These are phyloP conservation scores for Apophysomyces sp. DNA, from an alignment of 371 early-diverging fungal genomes.

Conservation along the genomic window DNA sequence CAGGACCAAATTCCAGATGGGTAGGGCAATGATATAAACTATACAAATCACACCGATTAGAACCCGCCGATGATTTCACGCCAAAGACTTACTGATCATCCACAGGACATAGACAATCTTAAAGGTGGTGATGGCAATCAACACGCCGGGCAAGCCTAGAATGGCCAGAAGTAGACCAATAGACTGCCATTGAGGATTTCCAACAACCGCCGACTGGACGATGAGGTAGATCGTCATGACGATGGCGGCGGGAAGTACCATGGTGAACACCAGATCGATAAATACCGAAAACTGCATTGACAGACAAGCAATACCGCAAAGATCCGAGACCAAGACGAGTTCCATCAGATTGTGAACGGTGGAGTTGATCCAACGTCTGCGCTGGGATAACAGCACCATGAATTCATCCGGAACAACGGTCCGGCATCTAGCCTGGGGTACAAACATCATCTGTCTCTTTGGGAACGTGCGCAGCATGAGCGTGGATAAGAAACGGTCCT, in stretches of 20 bases:
- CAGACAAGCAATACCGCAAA: slow-evolving; percentile 87
- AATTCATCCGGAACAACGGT: slow-evolving; percentile 86
- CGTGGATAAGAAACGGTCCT: slow-evolving; percentile 95
- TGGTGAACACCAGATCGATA: slow-evolving; percentile 82
- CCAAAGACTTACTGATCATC: slow-evolving; percentile 68
- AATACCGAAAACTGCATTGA: slow-evolving; percentile 90
- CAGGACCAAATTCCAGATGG: slow-evolving; percentile 95
- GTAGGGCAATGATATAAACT: slow-evolving; percentile 74
- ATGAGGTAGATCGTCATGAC: slow-evolving; percentile 58
- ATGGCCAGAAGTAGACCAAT: slow-evolving; percentile 65
- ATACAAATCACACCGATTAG: slow-evolving; percentile 4
- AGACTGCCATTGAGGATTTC: slow-evolving; percentile 58
- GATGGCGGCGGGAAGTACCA: slow-evolving; percentile 84
- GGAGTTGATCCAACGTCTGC: slow-evolving; percentile 93
- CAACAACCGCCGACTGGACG: slow-evolving; percentile 47
- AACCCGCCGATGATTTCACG: neutral
- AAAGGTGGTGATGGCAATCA: slow-evolving; percentile 86
- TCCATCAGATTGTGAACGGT: slow-evolving; percentile 93
- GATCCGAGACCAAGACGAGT: slow-evolving; percentile 79
- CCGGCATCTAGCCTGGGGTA: slow-evolving; percentile 85
- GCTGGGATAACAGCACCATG: slow-evolving; percentile 77
- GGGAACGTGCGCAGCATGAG: slow-evolving; percentile 94
- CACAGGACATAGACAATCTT: slow-evolving; percentile 79
- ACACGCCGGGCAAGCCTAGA: slow-evolving; percentile 80
- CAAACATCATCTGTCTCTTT: slow-evolving; percentile 89